Evolutionary conservation across 2,329 filamentous ascomycete genomes (phyloP), one percentile per base, ranked within the genome.

Genomic region (Pseudogymnoascus verrucosus): DNA sequence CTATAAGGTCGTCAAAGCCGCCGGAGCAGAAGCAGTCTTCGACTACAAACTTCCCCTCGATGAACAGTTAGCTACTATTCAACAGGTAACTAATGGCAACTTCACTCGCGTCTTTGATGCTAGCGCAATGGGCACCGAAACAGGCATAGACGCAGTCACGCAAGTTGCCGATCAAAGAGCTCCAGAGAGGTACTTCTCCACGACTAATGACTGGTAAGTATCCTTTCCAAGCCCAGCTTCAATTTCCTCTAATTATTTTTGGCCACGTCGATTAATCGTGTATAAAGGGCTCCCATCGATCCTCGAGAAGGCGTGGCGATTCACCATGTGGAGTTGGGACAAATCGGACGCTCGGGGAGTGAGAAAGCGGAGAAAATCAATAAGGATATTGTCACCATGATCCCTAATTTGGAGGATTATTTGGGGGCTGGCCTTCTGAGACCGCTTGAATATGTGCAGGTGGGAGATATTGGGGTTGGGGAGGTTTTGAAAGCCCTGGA

Each of bases 31-130:
- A 7, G 74, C 71, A 12, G 74, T 70, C 0, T 71, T 77, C 36
- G 70, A 75, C 61, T 72, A 73, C 63, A 70, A 72, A 26, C 63
- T 65, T 1, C 21, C 70, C 1, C 36, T 71, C 3, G 70, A 71
- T 0, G 70, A 74, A 1, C 76, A 77, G 62, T 62, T 77, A 1
- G 63, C 65, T 7, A 69, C 70, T 5, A 74, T 77, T 14, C 64
- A 67, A 31, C 65, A 65, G 4, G 70, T 75, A 19, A 77, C 76
- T 0, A 63, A 65, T 7, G 75, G 75, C 0, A 73, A 72, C 5
- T 76, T 76, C 62, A 63, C 66, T 16, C 68, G 70, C 3, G 68
- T 77, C 0, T 71, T 75, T 36, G 76, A 78, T 57, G 67, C 75
- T 3, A 74, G 71, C 36, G 69, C 69, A 0, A 64, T 69, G 42